Evolutionary conservation across 768 basidiomycete genomes (phyloP).

Genomic region (Phlebiopsis gigantea): DNA sequence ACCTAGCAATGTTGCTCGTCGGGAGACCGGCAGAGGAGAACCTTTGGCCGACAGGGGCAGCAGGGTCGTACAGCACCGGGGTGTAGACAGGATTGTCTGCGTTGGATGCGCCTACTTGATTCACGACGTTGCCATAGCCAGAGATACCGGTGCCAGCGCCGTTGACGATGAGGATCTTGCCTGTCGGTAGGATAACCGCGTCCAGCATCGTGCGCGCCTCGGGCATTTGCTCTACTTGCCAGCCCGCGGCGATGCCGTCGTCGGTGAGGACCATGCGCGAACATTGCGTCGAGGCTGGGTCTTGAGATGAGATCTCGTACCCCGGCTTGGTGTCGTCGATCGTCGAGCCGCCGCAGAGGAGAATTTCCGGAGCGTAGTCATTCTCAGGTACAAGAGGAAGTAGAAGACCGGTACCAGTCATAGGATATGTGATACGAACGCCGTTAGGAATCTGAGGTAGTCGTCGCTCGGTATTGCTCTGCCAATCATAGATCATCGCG

Average conservation of each 20-base stretch:
- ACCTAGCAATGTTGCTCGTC: slow-evolving; percentile 59
- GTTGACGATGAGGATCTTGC: slow-evolving; percentile 69
- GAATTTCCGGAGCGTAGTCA: slow-evolving; percentile 59
- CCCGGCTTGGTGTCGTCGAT: slow-evolving; percentile 55
- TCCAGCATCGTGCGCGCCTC: slow-evolving; percentile 73
- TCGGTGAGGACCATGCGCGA: slow-evolving; percentile 62
- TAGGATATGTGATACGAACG: slow-evolving; percentile 78
- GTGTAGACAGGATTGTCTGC: slow-evolving; percentile 67
- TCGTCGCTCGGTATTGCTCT: slow-evolving; percentile 49
- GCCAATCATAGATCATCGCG: slow-evolving; percentile 79
- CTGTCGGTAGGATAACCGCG: slow-evolving; percentile 76
- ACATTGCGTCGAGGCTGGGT: slow-evolving; percentile 69
- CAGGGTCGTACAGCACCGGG: slow-evolving; percentile 66
- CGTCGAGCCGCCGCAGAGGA: slow-evolving; percentile 74
- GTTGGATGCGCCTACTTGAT: slow-evolving; percentile 71
- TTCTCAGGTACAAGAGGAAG: slow-evolving; percentile 63
- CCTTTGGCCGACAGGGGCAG: slow-evolving; percentile 45
- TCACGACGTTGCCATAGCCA: slow-evolving; percentile 69
- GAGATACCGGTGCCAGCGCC: slow-evolving; percentile 71
- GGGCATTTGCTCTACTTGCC: slow-evolving; percentile 75
- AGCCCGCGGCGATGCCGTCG: slow-evolving; percentile 59
- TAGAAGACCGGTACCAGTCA: slow-evolving; percentile 71
- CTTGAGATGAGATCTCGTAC: slow-evolving; percentile 65
- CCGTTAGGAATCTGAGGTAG: slow-evolving; percentile 72
- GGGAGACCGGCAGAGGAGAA: slow-evolving; percentile 58